phyloP scores from a whole-genome alignment of 768 basidiomycete genomes.

The Termitomyces sp. region DNA sequence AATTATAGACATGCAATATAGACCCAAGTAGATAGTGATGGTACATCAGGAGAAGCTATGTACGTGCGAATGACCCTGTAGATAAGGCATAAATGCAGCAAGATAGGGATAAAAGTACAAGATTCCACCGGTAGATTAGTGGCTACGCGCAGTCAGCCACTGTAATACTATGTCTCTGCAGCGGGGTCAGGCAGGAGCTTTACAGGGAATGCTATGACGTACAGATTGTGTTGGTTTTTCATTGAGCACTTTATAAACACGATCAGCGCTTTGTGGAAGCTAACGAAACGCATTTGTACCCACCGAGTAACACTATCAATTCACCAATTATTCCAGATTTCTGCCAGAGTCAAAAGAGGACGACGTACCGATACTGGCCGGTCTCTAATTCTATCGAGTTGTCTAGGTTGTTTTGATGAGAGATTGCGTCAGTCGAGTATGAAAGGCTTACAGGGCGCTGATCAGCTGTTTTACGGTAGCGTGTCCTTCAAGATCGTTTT shows the following conservation, averaged over 20 bases:
- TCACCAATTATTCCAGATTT: not conserved
- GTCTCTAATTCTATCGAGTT: constrained; percentile 75
- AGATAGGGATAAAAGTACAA: constrained; percentile 3
- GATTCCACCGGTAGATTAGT: constrained; percentile 30
- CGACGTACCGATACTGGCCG: constrained; percentile 79
- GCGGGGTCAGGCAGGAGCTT: not conserved
- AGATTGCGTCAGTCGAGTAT: not conserved
- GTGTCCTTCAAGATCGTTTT: constrained; percentile 80
- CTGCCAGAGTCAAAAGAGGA: not conserved
- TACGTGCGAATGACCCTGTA: not conserved
- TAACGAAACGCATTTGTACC: constrained; percentile 14
- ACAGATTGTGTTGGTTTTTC: constrained; percentile 94
- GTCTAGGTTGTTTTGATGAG: constrained; percentile 28
- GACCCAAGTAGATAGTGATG: not conserved
- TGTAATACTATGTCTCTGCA: constrained; percentile 79
- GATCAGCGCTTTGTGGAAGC: not conserved
- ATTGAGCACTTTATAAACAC: constrained; percentile 71
- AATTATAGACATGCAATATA: constrained; percentile 4
- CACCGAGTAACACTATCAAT: constrained; percentile 72
- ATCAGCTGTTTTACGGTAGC: constrained; percentile 82
- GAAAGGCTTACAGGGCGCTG: constrained; percentile 51
- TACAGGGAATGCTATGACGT: constrained; percentile 19
- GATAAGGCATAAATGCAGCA: not conserved
- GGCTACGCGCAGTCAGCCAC: constrained; percentile 77
- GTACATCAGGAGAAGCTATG: constrained; percentile 1